Evolutionary conservation across 805 yeast genomes (phyloP), one percentile per base, ranked within the genome.

Genomic region (Candida sanyiensis): DNA sequence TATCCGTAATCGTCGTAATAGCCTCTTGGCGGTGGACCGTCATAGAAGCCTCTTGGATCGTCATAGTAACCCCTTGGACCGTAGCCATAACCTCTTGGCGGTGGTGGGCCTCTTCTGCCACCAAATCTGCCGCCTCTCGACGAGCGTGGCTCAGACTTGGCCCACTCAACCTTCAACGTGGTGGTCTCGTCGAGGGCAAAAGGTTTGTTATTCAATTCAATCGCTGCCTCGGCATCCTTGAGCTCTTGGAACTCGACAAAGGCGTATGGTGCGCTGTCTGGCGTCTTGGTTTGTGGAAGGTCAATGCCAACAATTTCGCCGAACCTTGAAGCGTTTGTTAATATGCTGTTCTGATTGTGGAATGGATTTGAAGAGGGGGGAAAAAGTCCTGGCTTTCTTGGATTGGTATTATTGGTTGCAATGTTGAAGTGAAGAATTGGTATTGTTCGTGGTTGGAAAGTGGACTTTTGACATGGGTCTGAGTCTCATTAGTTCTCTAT

Each of bases 271-370:
- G 73, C 67, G 28, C 77, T 77, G 47, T 73, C 79, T 40, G 70
- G 70, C 21, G 72, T 65, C 57, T 76, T 70, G 43, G 82, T 79
- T 39, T 83, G 83, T 29, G 82, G 77, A 33, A 77, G 72, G 46
- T 73, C 80, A 37, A 77, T 72, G 58, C 80, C 67, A 35, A 73
- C 73, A 31, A 78, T 62, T 47, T 67, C 69, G 35, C 83, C 84
- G 46, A 50, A 73, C 56, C 81, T 75, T 37, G 32, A 18, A n/a
- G n/a, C n/a, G n/a, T n/a, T n/a, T n/a, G n/a, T n/a, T n/a, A n/a
- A n/a, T n/a, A n/a, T n/a, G n/a, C n/a, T n/a, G n/a, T n/a, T n/a
- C n/a, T n/a, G n/a, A n/a, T n/a, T n/a, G 25, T 10, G 24, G 7
- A 18, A 13, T 8, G 25, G 25, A 11, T 22, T 11, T 22, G 12